phyloP scores from a whole-genome alignment of 2,329 filamentous ascomycete species.

The Emergomyces orientalis region DNA sequence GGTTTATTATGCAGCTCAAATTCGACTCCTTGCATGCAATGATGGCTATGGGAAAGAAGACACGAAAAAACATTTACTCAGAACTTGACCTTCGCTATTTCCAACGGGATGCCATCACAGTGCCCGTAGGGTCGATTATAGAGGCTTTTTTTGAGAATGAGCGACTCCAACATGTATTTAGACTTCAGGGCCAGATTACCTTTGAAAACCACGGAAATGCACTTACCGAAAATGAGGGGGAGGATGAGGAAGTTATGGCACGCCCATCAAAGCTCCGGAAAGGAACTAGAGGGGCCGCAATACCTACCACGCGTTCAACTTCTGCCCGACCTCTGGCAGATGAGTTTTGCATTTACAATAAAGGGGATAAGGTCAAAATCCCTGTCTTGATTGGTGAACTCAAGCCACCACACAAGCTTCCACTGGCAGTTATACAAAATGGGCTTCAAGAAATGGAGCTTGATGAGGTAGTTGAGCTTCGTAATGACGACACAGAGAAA shows the following conservation, averaged over 20 bases:
- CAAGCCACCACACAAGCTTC: slow-evolving; percentile 43
- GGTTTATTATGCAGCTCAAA: slow-evolving; percentile 9
- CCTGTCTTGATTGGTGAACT: slow-evolving; percentile 34
- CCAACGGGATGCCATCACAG: slow-evolving; percentile 10
- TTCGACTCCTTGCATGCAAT: slow-evolving; percentile 13
- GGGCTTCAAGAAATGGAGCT: slow-evolving; percentile 38
- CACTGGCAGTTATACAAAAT: slow-evolving; percentile 33
- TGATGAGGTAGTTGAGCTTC: slow-evolving; percentile 29
- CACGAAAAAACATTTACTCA: slow-evolving; percentile 10
- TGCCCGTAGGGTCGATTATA: slow-evolving; percentile 10
- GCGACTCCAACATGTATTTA: slow-evolving; percentile 10
- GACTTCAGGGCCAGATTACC: slow-evolving; percentile 10
- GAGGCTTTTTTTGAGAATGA: slow-evolving; percentile 8
- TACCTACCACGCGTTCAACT: slow-evolving; percentile 5
- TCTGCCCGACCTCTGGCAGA: slow-evolving; percentile 22
- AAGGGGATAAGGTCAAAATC: slow-evolving; percentile 16
- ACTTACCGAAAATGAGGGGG: slow-evolving; percentile 9
- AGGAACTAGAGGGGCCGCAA: slow-evolving; percentile 6
- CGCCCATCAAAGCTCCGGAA: slow-evolving; percentile 12
- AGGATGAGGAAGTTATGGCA: neutral
- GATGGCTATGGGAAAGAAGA: slow-evolving; percentile 7
- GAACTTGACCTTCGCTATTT: slow-evolving; percentile 16
- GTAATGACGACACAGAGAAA: slow-evolving; percentile 25
- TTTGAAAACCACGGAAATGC: slow-evolving; percentile 18
- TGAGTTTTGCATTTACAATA: slow-evolving; percentile 30